A percentile compares a stretch with the other conserved stretches of the same genome.
These are phyloP conservation scores for Lachnellula cervina DNA, from an alignment of 2,329 filamentous ascomycete species.

Conservation along the genomic window DNA sequence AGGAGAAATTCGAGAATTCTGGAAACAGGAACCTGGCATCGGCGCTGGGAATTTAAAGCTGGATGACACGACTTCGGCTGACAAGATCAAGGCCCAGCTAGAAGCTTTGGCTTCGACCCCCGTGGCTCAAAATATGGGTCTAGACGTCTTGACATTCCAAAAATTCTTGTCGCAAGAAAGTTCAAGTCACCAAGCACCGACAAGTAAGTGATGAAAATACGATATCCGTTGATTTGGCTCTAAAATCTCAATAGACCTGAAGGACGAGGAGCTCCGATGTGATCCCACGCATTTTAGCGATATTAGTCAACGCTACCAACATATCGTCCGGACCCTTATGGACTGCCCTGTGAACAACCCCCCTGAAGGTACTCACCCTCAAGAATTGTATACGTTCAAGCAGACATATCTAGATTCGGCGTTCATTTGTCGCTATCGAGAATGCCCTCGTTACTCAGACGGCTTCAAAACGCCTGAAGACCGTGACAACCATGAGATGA, in stretches of 20 bases:
- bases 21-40: conserved; percentile 6
- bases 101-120: neutral
- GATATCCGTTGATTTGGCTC: neutral
- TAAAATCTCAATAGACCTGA: conserved; percentile 1
- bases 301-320: conserved; percentile 8
- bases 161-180: conserved; percentile 9
- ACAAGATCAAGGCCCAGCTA: conserved; percentile 3
- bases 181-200: conserved; percentile 3
- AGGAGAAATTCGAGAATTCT: conserved; percentile 1
- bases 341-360: neutral
- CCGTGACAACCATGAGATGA: conserved; percentile 7
- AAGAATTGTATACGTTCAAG: conserved; percentile 6
- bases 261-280: conserved; percentile 2
- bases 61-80: conserved; percentile 6
- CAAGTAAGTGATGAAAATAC: neutral
- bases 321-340: conserved; percentile 4
- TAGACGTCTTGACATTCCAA: conserved; percentile 8
- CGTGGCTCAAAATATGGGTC: conserved; percentile 4
- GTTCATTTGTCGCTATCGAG: conserved; percentile 11
- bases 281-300: conserved; percentile 14
- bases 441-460: conserved; percentile 7
- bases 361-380: neutral
- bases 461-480: conserved; percentile 5
- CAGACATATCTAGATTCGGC: conserved; percentile 7
- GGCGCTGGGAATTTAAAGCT: conserved; percentile 1